A percentile compares a stretch with the other conserved stretches of the same genome.
phyloP scores from a whole-genome alignment of 768 basidiomycete species.

The Amanita rubescens region DNA sequence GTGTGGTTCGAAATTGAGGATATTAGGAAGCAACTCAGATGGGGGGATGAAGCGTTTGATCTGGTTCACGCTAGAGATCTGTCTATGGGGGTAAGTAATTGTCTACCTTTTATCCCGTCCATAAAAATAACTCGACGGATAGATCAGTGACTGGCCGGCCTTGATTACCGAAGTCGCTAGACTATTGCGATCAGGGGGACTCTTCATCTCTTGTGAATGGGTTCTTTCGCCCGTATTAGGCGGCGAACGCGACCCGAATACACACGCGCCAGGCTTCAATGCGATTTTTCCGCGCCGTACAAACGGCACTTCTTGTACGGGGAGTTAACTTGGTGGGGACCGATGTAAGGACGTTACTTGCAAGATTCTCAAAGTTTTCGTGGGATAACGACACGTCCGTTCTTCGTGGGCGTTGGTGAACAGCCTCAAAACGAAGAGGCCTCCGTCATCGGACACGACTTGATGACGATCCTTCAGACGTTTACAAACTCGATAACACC shows the following conservation, averaged over 20 bases:
- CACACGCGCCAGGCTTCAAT: slow-evolving; percentile 33
- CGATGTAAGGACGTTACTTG: slow-evolving; percentile 30
- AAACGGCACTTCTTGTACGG: slow-evolving; percentile 22
- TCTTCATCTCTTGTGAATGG: slow-evolving; percentile 65
- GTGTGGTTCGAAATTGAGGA: slow-evolving; percentile 64
- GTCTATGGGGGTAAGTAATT: slow-evolving; percentile 48
- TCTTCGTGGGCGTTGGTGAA: slow-evolving; percentile 48
- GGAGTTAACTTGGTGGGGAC: slow-evolving; percentile 1
- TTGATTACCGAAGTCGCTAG: slow-evolving; percentile 54
- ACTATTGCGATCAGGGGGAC: slow-evolving; percentile 61
- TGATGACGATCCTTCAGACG: slow-evolving; percentile 29
- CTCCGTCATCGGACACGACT: slow-evolving; percentile 33
- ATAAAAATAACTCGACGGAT: background rate
- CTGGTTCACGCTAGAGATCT: slow-evolving; percentile 58
- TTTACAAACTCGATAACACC: slow-evolving; percentile 45
- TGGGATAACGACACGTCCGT: slow-evolving; percentile 25
- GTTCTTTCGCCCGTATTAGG: slow-evolving; percentile 31
- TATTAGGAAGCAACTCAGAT: slow-evolving; percentile 44
- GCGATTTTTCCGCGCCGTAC: slow-evolving; percentile 32
- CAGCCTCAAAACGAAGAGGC: slow-evolving; percentile 35
- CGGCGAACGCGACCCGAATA: slow-evolving; percentile 17
- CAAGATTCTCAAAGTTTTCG: slow-evolving; percentile 30
- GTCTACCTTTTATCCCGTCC: background rate
- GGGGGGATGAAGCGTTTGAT: slow-evolving; percentile 50
- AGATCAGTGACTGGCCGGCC: slow-evolving; percentile 50